Conservation (phyloP, 2,329 filamentous ascomycete species). For the Botrytis aclada region DNA sequence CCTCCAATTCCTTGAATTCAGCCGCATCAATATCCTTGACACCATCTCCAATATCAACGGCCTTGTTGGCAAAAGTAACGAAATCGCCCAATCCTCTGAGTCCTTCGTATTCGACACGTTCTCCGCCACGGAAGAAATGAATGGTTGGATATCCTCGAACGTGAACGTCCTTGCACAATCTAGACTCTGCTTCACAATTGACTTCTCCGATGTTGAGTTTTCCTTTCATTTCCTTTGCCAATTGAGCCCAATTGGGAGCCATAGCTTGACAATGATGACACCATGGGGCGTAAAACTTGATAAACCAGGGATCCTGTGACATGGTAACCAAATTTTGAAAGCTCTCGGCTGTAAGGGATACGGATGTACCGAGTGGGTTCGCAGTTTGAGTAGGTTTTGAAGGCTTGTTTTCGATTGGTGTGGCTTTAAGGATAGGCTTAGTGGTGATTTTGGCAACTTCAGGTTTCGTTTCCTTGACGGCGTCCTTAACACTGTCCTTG, state of each 20-base stretch:
- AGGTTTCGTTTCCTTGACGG: slow-evolving; percentile 11
- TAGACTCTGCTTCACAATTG: slow-evolving; percentile 82
- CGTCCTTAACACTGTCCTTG: neutral
- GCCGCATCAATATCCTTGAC: slow-evolving; percentile 77
- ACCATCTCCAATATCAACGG: slow-evolving; percentile 71
- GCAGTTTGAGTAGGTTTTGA: slow-evolving; percentile 54
- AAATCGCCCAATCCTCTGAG: slow-evolving; percentile 90
- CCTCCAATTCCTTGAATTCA: slow-evolving; percentile 76
- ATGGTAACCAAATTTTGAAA: slow-evolving; percentile 85
- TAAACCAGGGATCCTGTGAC: slow-evolving; percentile 90
- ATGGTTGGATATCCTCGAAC: slow-evolving; percentile 83
- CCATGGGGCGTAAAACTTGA: slow-evolving; percentile 99
- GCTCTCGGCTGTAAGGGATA: slow-evolving; percentile 74
- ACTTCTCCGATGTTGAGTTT: slow-evolving; percentile 92
- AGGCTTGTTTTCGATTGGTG: slow-evolving; percentile 42
- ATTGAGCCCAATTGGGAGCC: slow-evolving; percentile 83
- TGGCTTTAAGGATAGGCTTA: slow-evolving; percentile 30
- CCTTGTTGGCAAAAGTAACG: slow-evolving; percentile 80
- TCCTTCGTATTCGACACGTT: slow-evolving; percentile 89
- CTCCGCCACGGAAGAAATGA: slow-evolving; percentile 86
- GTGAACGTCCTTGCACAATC: slow-evolving; percentile 88
- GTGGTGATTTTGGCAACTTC: slow-evolving; percentile 10
- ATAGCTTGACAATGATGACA: slow-evolving; percentile 93
- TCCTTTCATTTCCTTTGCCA: slow-evolving; percentile 88
- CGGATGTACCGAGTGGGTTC: slow-evolving; percentile 73